A percentile compares a stretch with the other conserved stretches of the same genome.
These are phyloP conservation scores for Cutaneotrichosporon cyanovorans DNA, from an alignment of 1,284 basidiomycete species.

Conservation along the genomic window DNA sequence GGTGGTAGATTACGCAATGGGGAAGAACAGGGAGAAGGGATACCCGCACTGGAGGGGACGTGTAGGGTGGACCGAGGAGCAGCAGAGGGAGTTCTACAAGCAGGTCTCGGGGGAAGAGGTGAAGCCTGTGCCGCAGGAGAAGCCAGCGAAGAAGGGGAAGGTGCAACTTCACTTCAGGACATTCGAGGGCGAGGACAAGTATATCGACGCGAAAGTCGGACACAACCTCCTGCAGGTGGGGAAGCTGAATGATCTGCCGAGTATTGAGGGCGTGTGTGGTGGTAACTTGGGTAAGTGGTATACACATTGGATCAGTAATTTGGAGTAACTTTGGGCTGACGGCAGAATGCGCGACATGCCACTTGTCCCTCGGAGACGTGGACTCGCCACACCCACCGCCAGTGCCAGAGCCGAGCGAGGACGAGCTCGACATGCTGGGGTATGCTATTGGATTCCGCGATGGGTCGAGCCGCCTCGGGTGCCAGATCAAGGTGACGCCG, in stretches of 20 bases:
- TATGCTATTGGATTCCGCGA: constrained; percentile 38
- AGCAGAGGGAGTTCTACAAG: constrained; percentile 49
- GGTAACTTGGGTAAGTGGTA: constrained; percentile 39
- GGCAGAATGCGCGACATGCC: constrained; percentile 46
- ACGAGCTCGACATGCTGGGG: constrained; percentile 45
- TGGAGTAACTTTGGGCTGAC: not conserved
- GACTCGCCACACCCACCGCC: too few species aligned
- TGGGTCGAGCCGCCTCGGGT: constrained; percentile 39
- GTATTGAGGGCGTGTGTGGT: constrained; percentile 44
- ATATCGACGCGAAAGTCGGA: constrained; percentile 29
- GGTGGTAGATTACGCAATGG: constrained; percentile 51
- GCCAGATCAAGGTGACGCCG: constrained; percentile 40
- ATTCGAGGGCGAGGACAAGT: constrained; percentile 25
- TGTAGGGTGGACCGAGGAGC: constrained; percentile 60
- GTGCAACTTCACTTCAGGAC: constrained; percentile 32
- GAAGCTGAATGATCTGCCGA: constrained; percentile 36
- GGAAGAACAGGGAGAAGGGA: not conserved
- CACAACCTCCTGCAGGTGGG: constrained; percentile 39
- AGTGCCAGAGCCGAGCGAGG: constrained; percentile 32
- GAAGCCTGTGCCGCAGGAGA: too few species aligned
- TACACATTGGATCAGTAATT: not conserved
- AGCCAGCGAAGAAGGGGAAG: too few species aligned
- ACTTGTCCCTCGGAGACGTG: constrained; percentile 34
- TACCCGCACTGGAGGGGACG: constrained; percentile 60
- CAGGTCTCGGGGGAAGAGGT: not conserved